phyloP scores from a whole-genome alignment of 2,329 filamentous ascomycete genomes.

The Albifimbria verrucaria region DNA sequence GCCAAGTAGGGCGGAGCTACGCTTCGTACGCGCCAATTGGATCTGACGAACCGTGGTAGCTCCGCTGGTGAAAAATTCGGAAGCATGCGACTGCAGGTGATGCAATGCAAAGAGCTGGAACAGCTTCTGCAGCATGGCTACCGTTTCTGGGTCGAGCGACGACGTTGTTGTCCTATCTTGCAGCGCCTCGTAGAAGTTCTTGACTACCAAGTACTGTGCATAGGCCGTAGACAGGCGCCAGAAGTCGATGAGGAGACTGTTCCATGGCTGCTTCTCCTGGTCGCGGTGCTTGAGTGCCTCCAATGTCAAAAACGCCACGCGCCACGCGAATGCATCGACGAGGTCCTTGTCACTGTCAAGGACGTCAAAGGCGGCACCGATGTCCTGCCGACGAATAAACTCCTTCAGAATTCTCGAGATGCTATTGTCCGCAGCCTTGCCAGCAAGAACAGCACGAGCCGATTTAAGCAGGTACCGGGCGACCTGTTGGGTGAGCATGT shows the following conservation, averaged over 20 bases:
- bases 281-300: constrained; percentile 73
- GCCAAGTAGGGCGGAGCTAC: constrained; percentile 66
- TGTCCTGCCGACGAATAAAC: constrained; percentile 64
- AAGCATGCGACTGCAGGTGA: constrained; percentile 61
- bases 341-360: constrained; percentile 68
- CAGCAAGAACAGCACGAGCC: constrained; percentile 65
- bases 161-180: constrained; percentile 43
- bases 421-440: constrained; percentile 41
- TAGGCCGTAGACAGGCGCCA: constrained; percentile 73
- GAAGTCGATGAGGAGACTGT: constrained; percentile 74
- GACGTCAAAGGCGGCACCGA: constrained; percentile 71
- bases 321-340: constrained; percentile 73
- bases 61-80: constrained; percentile 68
- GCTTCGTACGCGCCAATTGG: constrained; percentile 61
- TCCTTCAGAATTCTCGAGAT: constrained; percentile 56
- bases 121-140: constrained; percentile 63
- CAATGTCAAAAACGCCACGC: constrained; percentile 70
- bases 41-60: constrained; percentile 73
- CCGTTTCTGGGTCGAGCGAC: constrained; percentile 55
- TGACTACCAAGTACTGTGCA: constrained; percentile 74
- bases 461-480: constrained; percentile 75
- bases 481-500: constrained; percentile 79
- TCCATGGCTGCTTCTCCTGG: constrained; percentile 73
- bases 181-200: constrained; percentile 59
- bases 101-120: constrained; percentile 76